Evolutionary conservation across 768 basidiomycete genomes (phyloP), one percentile per base, ranked within the genome.

Genomic region (Amanita pallidorosea): DNA sequence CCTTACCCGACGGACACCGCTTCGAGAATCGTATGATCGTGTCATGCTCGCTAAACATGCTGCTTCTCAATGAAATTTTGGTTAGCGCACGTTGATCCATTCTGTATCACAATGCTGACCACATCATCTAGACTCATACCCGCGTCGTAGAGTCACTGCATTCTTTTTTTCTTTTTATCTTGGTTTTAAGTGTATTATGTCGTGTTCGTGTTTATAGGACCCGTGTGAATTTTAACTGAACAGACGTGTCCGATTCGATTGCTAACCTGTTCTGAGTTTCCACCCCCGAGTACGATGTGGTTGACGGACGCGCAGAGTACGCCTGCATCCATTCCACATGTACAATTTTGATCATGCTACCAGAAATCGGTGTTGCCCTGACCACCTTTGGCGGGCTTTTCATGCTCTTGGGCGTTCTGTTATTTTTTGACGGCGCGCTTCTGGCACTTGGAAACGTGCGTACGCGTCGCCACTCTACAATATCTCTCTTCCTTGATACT

Each of bases 321-420:
- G 74, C 66, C 15, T 9, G 49, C 23, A 17, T 12, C 8, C 23
- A 18, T 18, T 27, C 25, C 8, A 15, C 34, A 40, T 42, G 27
- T n/a, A 15, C 36, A 22, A 11, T 17, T 20, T 25, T 42, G 23
- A 36, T 45, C 29, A 27, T 41, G 45, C 40, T 47, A 52, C 50
- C 18, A 94, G 91, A 95, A 74, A 95, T 96, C 58, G 92, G 95
- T 58, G 94, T 98, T 53, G 94, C 91, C 45, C 80, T 98, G 57
- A 97, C 95, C 40, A 88, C 93, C 15, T 96, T 96, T 60, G 96
- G 96, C 48, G 83, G 77, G 35, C 73, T 95, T 54, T 99, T 99
- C 74, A 95, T 98, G 87, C 74, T 98, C 61, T 75, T 99, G 35
- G 96, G 96, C 23, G 83, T 99, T 38, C 79, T 98, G 74, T 79